Evolutionary conservation across 106 monocot species (phyloP).

Genomic region (Vanilla planifolia): DNA sequence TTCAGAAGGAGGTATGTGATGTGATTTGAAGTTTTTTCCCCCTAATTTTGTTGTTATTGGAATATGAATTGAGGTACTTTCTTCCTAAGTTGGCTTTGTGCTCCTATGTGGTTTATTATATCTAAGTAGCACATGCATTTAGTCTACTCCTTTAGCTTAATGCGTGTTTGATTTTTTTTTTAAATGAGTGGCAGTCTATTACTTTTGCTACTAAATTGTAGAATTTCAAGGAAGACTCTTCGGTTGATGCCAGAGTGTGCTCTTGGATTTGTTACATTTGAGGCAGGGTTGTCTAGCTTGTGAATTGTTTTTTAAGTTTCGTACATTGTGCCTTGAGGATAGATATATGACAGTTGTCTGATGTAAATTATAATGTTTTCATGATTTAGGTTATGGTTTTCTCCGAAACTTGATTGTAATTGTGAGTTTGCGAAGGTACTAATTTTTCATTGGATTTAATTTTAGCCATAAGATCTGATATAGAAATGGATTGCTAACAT

Average conservation of each 20-base stretch:
- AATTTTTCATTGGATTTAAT: too few species aligned
- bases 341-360: too few species aligned
- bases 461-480: too few species aligned
- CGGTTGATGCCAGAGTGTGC: background rate
- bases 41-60: background rate
- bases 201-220: background rate
- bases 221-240: background rate
- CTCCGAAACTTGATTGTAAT: too few species aligned
- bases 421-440: too few species aligned
- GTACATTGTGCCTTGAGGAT: too few species aligned
- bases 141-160: background rate
- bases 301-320: too few species aligned
- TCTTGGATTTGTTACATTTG: background rate
- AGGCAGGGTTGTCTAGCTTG: too few species aligned
- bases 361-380: too few species aligned
- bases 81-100: background rate
- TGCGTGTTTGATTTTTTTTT: background rate
- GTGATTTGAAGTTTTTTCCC: background rate
- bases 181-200: background rate
- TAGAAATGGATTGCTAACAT: too few species aligned
- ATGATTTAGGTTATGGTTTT: too few species aligned
- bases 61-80: background rate
- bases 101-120: background rate
- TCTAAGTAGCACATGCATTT: too few species aligned
- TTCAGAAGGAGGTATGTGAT: constrained; percentile 83